Base-by-base conservation (phyloP, 345 rosid species). In the Abelmoschus esculentus region DNA sequence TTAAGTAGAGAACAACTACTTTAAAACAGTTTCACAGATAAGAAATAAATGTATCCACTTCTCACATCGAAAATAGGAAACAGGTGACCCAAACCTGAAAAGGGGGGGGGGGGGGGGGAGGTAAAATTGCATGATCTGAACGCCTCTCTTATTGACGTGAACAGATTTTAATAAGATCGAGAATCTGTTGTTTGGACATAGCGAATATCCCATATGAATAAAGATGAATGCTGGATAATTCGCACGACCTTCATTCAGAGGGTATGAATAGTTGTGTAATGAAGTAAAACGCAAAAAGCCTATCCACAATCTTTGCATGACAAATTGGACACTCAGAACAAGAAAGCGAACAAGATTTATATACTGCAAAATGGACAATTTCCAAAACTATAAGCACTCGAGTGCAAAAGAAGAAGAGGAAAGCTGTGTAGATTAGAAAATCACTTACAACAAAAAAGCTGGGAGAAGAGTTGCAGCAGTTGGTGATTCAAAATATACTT, bases 241-340 rank as follows among this genome's bases (percentile, higher is more conserved):
- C 55, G 53, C 64, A 40, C 14, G 53, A 84, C 83, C 83, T 59
- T 67, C 73, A 70, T 81, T 76, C 17, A 8, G 67, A 70, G 79
- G 84, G 79, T 1, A 62, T 68, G 19, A 66, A 76, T 58, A 5
- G 76, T 78, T 44, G 46, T 44, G 40, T 53, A 11, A 47, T 47
- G 91, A 86, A 69, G 99, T 78, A 77, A 91, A 42, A 95, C 12
- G 99, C 96, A 73, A 95, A 90, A 73, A 95, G 97, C 79, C 97
- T 83, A 81, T 95, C 97, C 42, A 84, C 78, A 64, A 95, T 95
- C 81, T 84, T 88, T 73, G 97, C 87, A 73, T 92, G 96, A 76
- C 97, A 91, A 60, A 95, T 88, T 54, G 99, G 96, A 78, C 97
- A 95, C 81, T 95, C 97, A 0, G 93, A 87, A 82, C 99, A 95